Evolutionary conservation across 176 grass and related monocot species (phyloP), one percentile per base, ranked within the genome.

Genomic region (Eleusine coracana): DNA sequence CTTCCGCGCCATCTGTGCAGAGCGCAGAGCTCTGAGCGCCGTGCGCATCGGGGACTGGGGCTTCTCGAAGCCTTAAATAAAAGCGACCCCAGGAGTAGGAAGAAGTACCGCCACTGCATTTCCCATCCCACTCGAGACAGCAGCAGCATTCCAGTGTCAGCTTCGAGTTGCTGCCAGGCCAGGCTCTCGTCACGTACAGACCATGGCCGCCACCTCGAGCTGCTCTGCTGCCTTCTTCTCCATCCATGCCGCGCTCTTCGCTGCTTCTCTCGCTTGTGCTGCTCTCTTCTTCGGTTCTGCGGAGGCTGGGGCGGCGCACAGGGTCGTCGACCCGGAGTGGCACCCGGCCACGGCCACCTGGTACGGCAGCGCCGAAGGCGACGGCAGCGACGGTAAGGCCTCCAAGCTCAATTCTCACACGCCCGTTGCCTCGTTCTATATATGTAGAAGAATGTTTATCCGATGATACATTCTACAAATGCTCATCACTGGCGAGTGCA

Each of bases 341-440:
- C 91, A 96, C 49, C 91, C 91, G 20, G 96, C 96, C 29, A 96
- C 89, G 36, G 96, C 96, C 40, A 99, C 96, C 37, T 99, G 96
- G 96, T 99, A 96, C 66, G 96, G 96, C 38, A 87, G 88, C 78
- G 34, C 93, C 27, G 91, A 99, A 2, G 96, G 96, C 77, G 96
- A 99, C 77, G 96, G 96, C 77, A 99, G 96, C 64, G 91, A 93
- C 55, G 96, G 96, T 99, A 83, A 64, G 49, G 64, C 48, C 75
- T 41, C 49, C 34, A 10, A 18, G 2, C 56, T 71, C 41, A 25
- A 18, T 66, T 71, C 74, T 59, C 21, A 10, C 21, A 10, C 52
- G 18, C 80, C 4, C 23, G 29, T 15, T 84, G 5, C 41, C 62
- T 80, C 1, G 20, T 1, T 49, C 10, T 20, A 49, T 0, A 10